Base-by-base conservation (phyloP, 2,329 filamentous ascomycete species). In the Colletotrichum godetiae region DNA sequence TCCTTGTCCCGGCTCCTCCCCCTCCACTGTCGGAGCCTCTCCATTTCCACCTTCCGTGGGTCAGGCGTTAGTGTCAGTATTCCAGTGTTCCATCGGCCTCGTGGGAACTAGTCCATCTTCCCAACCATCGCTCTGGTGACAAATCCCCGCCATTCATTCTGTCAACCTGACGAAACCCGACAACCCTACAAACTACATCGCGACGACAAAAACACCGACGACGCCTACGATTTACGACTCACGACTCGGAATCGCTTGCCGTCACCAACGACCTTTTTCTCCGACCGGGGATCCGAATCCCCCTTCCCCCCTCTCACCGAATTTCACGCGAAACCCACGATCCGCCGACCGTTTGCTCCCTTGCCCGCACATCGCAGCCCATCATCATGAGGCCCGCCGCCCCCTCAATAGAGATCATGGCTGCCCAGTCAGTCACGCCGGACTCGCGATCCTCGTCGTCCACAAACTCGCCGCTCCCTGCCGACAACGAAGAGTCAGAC, bases 401-500 rank as follows among this genome's bases (percentile, higher is more conserved):
- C 58, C 77, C 78, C 22, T 78, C 78, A 24, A 77, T 80, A 71
- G 77, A 79, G 73, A 74, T 77, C 57, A 76, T 79, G 66, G 78
- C 77, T 56, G 75, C 69, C 66, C 71, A 74, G 64, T 67, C 74
- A 60, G 66, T 63, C 53, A 73, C 76, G 27, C 76, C 81, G 33
- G 88, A 90, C 78, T 90, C 88, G 55, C 85, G 88, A 75, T 89
- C 88, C 1, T 89, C 88, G 4, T 94, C 92, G 6, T 93, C 93
- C 8, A 93, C 92, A 71, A 94, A 92, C 80, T 95, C 93, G 1
- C 93, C 93, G 57, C 90, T 89, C 64, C 91, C 93, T 65, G 91
- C 91, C 80, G 93, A 95, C 80, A 95, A 97, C 83, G 93, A 95
- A 80, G 96, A 98, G 84, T 97, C 95, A 77, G 96, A 98, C 84